Evolutionary conservation across 2,329 filamentous ascomycete species (phyloP), one percentile per base, ranked within the genome.

Genomic region (Arthrobotrys iridis): DNA sequence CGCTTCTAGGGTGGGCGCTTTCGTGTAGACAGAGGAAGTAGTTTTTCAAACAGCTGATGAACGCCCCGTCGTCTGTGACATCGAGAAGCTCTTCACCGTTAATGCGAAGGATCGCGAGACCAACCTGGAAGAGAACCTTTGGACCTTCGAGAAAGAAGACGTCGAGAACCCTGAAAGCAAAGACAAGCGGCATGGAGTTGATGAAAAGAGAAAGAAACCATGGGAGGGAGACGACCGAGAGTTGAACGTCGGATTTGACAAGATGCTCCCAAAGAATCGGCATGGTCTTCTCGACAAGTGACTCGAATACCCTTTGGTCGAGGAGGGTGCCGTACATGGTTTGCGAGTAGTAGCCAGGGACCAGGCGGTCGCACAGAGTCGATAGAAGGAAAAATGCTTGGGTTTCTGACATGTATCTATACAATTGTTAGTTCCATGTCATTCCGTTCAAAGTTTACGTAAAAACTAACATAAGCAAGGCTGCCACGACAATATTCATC

Each of bases 171-270:
- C 95, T 88, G 82, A 98, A 99, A 48, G 95, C 95, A 83, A 98
- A 99, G 0, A 98, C 93, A 13, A 99, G 86, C 3, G 95, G 95
- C 95, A 99, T 99, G 1, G 94, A 98, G 86, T 99, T 99, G 85
- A 99, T 96, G 83, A 98, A 99, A 15, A 99, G 86, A 3, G 94
- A 98, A 66, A 99, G 86, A 81, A 99, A 99, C 95, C 95, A 99
- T 2, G 95, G 95, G 45, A 99, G 86, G 7, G 94, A 98, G 13
- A 98, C 95, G 33, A 99, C 95, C 0, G 95, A 98, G 18, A 99
- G 88, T 82, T 99, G 96, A 20, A 99, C 93, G 80, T 99, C 95
- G 72, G 91, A 95, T 83, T 95, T 96, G 78, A 93, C 91, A n/a
- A 99, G 88, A 80, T 99, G 95, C 20, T 98, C 94, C 93, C 95